Conservation (phyloP, 1,284 basidiomycete species). For the Rhodotorula mucilaginosa region DNA sequence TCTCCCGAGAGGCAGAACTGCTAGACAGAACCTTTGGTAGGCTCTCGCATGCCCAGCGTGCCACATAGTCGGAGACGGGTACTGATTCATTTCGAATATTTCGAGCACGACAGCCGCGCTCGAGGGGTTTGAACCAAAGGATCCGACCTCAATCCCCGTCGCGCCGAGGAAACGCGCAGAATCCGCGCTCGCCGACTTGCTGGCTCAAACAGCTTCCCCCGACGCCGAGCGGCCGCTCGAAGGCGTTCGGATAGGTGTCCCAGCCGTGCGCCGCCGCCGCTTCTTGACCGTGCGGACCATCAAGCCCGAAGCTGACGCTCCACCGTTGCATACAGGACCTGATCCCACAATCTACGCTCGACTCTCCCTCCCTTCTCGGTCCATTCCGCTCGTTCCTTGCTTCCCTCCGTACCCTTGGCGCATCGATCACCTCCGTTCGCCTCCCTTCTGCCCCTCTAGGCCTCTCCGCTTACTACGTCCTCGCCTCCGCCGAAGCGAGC, state of each 20-base stretch:
- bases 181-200: background rate
- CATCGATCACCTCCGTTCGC: constrained; percentile 68
- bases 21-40: constrained; percentile 65
- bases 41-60: too few species aligned
- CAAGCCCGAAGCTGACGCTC: constrained; percentile 40
- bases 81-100: too few species aligned
- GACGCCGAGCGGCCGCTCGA: constrained; percentile 38
- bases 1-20: constrained; percentile 60
- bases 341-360: constrained; percentile 61
- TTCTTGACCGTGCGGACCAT: background rate
- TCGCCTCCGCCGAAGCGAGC: constrained; percentile 90
- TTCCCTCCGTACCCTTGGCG: constrained; percentile 60
- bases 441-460: constrained; percentile 75
- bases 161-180: constrained; percentile 47
- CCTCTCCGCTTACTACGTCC: constrained; percentile 89
- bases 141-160: constrained; percentile 69
- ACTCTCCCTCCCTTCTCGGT: constrained; percentile 50
- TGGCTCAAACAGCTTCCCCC: background rate
- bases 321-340: constrained; percentile 61
- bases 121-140: constrained; percentile 65
- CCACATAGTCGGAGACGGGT: too few species aligned
- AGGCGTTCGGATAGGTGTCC: constrained; percentile 56
- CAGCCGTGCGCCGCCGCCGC: constrained; percentile 13
- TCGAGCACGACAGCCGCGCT: constrained; percentile 61
- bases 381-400: constrained; percentile 57